These are phyloP conservation scores for Candida coleopterorum DNA, from an alignment of 805 yeast species.

Conservation along the genomic window DNA sequence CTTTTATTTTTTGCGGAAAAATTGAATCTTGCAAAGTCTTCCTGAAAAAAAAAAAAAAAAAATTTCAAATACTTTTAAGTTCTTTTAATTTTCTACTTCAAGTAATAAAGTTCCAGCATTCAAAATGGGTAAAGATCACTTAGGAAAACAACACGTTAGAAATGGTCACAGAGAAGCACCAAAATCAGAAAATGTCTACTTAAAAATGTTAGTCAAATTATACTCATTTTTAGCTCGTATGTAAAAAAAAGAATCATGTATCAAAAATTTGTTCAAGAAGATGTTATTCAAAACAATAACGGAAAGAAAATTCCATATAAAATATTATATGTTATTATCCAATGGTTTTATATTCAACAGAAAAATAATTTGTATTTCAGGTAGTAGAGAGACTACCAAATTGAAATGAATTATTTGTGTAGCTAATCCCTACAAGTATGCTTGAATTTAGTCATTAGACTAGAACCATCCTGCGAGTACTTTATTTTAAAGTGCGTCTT, in stretches of 20 bases:
- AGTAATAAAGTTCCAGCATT: no score
- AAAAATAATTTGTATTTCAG: slow-evolving; percentile 3
- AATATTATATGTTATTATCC: slow-evolving; percentile 1
- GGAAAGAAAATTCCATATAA: background rate
- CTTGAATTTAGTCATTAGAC: background rate
- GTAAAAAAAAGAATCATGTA: no score
- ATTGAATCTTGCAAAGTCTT: no score
- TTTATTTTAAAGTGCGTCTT: slow-evolving; percentile 29
- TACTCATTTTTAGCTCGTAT: slow-evolving; percentile 99
- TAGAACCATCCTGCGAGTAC: slow-evolving; percentile 35
- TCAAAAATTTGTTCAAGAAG: slow-evolving; percentile 1
- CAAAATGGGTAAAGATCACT: slow-evolving; percentile 87
- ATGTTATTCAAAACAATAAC: background rate
- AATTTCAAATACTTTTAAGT: no score
- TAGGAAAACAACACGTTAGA: slow-evolving; percentile 93
- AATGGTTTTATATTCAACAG: slow-evolving; percentile 1
- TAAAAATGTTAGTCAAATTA: slow-evolving; percentile 94
- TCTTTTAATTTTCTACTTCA: no score
- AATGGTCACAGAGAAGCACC: slow-evolving; percentile 98
- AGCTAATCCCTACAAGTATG: slow-evolving; percentile 10
- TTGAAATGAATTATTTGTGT: slow-evolving; percentile 4
- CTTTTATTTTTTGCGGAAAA: no score
- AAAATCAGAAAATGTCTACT: slow-evolving; percentile 98
- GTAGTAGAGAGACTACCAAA: slow-evolving; percentile 10
- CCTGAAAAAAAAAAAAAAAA: no score